These are phyloP conservation scores for Tuber microsphaerosporum DNA, from an alignment of 495 filamentous ascomycete species.

Conservation along the genomic window DNA sequence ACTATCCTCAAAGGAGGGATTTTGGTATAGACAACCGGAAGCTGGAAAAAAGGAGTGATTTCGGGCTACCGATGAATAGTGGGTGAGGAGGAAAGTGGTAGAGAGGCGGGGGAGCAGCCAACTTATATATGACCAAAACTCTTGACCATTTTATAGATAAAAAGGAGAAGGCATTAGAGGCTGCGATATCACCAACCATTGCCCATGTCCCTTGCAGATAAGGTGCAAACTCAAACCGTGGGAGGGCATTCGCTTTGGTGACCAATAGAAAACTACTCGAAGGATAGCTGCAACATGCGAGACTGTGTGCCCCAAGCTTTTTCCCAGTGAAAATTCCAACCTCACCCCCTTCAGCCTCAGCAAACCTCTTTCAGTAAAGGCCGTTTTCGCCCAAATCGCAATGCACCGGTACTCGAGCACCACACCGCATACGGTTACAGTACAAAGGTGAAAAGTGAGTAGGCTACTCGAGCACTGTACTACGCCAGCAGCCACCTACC, in stretches of 20 bases:
- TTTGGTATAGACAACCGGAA: constrained; percentile 7
- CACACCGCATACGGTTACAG: background rate
- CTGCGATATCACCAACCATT: background rate
- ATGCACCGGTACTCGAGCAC: background rate
- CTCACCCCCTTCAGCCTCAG: background rate
- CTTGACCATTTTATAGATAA: background rate
- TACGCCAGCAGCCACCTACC: background rate
- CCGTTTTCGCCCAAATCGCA: background rate
- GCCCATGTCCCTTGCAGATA: background rate
- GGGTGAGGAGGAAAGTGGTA: constrained; percentile 7
- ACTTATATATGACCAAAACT: constrained; percentile 25
- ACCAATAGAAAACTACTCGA: background rate
- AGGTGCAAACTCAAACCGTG: background rate
- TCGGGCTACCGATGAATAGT: constrained; percentile 17
- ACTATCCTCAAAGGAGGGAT: constrained; percentile 26
- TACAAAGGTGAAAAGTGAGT: background rate
- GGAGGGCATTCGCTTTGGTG: background rate
- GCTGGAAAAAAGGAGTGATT: constrained; percentile 31
- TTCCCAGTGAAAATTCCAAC: background rate
- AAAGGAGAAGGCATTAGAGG: constrained; percentile 4
- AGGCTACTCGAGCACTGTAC: background rate
- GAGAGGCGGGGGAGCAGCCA: constrained; percentile 14
- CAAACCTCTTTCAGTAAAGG: background rate
- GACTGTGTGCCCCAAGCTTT: background rate
- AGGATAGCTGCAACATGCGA: background rate